These are phyloP conservation scores for Acorus gramineus DNA, from an alignment of 106 monocot species.

Conservation along the genomic window DNA sequence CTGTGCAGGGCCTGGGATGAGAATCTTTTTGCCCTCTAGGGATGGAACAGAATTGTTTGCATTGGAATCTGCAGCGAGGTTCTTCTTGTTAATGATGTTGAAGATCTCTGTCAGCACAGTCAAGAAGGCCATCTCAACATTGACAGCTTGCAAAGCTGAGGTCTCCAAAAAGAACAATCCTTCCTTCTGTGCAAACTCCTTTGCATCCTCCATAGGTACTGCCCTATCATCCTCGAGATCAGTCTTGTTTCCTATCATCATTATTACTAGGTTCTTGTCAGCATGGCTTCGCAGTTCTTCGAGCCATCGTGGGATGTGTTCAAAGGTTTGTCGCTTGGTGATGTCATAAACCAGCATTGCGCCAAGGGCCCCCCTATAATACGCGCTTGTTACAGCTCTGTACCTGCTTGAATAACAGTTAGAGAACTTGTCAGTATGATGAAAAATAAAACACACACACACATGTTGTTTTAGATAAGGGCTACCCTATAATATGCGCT, in stretches of 20 bases:
- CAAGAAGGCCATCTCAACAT: slow-evolving; percentile 71
- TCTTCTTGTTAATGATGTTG: slow-evolving; percentile 73
- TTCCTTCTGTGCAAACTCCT: slow-evolving; percentile 85
- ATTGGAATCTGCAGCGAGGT: slow-evolving; percentile 19
- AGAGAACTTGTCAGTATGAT: too few relatives aligned
- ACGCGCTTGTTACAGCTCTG: slow-evolving; percentile 91
- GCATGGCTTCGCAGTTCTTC: slow-evolving; percentile 86
- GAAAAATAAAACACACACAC: too few relatives aligned
- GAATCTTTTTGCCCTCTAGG: slow-evolving; percentile 65
- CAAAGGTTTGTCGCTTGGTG: slow-evolving; percentile 89
- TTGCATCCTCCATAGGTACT: slow-evolving; percentile 68
- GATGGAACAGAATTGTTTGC: slow-evolving; percentile 20
- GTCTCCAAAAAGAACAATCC: slow-evolving; percentile 90
- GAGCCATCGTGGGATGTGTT: slow-evolving; percentile 87
- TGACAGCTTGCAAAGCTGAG: slow-evolving; percentile 72
- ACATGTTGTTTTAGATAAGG: too few relatives aligned
- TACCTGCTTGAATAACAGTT: slow-evolving; percentile 34
- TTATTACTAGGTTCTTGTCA: slow-evolving; percentile 89
- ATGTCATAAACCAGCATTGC: slow-evolving; percentile 92
- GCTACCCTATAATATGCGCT: too few relatives aligned
- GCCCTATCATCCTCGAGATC: slow-evolving; percentile 78
- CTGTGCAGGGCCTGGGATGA: slow-evolving; percentile 76
- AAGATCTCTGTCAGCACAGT: slow-evolving; percentile 81
- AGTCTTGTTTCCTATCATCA: slow-evolving; percentile 85
- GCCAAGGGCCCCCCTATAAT: slow-evolving; percentile 88